Percentiles rank a stretch among this genome's conserved stretches.
These are phyloP conservation scores for Chrysanthemum makinoi DNA, from an alignment of 129 eudicot species.

Conservation along the genomic window DNA sequence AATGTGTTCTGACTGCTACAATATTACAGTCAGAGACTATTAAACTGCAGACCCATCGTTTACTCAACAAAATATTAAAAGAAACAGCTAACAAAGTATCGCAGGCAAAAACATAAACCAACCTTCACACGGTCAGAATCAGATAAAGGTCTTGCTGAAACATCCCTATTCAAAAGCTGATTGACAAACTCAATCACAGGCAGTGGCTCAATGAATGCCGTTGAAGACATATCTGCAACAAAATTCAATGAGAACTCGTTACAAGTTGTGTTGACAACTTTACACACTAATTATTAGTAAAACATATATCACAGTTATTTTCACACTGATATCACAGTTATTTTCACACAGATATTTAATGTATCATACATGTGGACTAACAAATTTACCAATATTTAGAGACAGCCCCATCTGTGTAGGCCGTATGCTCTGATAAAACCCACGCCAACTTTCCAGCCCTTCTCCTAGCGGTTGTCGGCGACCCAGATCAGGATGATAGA, in stretches of 20 bases:
- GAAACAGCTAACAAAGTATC: not conserved
- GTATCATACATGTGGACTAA: not conserved
- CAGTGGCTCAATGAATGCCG: conserved; percentile 94
- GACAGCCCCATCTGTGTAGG: conserved; percentile 99
- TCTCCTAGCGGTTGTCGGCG: conserved; percentile 84
- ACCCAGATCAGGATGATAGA: conserved; percentile 79
- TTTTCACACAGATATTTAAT: too few species aligned
- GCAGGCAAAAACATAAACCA: not conserved
- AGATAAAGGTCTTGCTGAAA: conserved; percentile 72
- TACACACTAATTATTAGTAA: not conserved
- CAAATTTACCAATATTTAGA: conserved; percentile 60
- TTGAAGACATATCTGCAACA: conserved; percentile 93
- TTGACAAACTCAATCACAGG: conserved; percentile 84
- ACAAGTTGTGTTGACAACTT: too few species aligned
- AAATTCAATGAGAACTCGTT: too few species aligned
- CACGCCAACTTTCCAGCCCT: conserved; percentile 95
- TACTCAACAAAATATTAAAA: conserved; percentile 1
- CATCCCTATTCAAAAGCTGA: conserved; percentile 76
- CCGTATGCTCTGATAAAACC: conserved; percentile 91
- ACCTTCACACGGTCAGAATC: conserved; percentile 98
- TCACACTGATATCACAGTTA: not conserved
- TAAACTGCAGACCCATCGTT: not conserved
- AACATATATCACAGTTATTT: not conserved
- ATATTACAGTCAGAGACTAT: too few species aligned
- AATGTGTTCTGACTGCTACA: too few species aligned